A percentile compares a stretch with the other conserved stretches of the same genome.
These are phyloP conservation scores for Boletus speciosus DNA, from an alignment of 768 basidiomycete species.

Conservation along the genomic window DNA sequence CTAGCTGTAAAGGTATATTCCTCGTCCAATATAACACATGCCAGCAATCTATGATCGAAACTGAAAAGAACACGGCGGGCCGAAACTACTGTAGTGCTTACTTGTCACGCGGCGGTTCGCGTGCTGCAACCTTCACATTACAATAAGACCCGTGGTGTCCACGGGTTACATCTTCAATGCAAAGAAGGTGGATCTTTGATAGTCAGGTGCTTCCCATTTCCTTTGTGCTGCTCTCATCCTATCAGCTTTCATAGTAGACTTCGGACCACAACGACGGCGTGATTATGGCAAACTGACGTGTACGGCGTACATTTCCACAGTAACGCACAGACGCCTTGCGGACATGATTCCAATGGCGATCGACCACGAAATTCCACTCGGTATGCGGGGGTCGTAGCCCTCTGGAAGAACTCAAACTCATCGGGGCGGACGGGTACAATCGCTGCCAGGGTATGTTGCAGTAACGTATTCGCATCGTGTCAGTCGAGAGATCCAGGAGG, in stretches of 20 bases:
- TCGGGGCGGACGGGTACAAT: slow-evolving; percentile 41
- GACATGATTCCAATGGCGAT: slow-evolving; percentile 44
- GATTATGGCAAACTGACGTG: background rate
- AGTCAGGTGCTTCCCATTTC: slow-evolving; percentile 37
- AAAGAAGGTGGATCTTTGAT: too few relatives aligned
- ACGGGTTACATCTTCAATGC: too few relatives aligned
- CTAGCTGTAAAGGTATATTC: too few relatives aligned
- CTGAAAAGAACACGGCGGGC: too few relatives aligned
- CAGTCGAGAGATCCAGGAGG: slow-evolving; percentile 47
- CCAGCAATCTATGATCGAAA: too few relatives aligned
- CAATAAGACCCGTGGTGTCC: too few relatives aligned
- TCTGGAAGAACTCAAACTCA: slow-evolving; percentile 52
- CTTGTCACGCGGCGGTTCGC: too few relatives aligned
- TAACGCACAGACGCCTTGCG: slow-evolving; percentile 29
- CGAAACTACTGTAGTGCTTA: too few relatives aligned
- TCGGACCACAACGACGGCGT: background rate
- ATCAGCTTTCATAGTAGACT: slow-evolving; percentile 41
- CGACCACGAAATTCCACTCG: slow-evolving; percentile 41
- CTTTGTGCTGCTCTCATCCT: slow-evolving; percentile 13
- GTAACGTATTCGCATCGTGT: slow-evolving; percentile 45
- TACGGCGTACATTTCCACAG: slow-evolving; percentile 24
- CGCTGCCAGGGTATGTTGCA: slow-evolving; percentile 52
- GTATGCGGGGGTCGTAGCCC: slow-evolving; percentile 42
- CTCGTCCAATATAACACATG: too few relatives aligned
- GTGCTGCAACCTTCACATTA: too few relatives aligned